Conservation (phyloP, 331 rosid genomes). For the Prunus yedoensis region DNA sequence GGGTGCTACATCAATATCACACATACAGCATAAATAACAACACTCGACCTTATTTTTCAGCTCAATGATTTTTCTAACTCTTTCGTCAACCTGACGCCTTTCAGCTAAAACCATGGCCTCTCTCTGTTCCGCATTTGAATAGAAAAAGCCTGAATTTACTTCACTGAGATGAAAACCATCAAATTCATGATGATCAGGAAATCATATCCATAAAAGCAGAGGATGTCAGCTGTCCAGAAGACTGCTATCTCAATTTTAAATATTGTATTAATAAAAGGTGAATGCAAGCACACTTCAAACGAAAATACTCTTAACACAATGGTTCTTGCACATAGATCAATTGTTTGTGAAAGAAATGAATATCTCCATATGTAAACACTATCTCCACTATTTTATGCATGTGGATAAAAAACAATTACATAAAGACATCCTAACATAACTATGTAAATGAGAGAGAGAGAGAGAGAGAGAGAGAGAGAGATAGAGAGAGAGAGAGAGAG, state of each 20-base stretch:
- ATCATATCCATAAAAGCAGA: neutral
- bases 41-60: constrained; percentile 71
- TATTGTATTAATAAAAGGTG: neutral
- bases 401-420: neutral
- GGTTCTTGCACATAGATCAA: neutral
- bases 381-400: neutral
- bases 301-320: neutral
- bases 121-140: constrained; percentile 97
- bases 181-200: constrained; percentile 22
- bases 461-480: neutral
- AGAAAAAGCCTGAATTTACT: constrained; percentile 93
- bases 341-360: neutral
- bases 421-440: neutral
- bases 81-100: constrained; percentile 94
- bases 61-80: constrained; percentile 78
- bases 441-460: neutral
- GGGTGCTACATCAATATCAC: neutral
- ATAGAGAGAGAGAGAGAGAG: too few species aligned
- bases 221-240: neutral
- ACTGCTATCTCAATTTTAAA: neutral
- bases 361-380: neutral
- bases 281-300: neutral
- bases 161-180: constrained; percentile 60
- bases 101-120: constrained; percentile 96
- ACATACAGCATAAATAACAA: neutral